phyloP scores from a whole-genome alignment of 2,329 filamentous ascomycete genomes.

The Pseudopithomyces maydicus region DNA sequence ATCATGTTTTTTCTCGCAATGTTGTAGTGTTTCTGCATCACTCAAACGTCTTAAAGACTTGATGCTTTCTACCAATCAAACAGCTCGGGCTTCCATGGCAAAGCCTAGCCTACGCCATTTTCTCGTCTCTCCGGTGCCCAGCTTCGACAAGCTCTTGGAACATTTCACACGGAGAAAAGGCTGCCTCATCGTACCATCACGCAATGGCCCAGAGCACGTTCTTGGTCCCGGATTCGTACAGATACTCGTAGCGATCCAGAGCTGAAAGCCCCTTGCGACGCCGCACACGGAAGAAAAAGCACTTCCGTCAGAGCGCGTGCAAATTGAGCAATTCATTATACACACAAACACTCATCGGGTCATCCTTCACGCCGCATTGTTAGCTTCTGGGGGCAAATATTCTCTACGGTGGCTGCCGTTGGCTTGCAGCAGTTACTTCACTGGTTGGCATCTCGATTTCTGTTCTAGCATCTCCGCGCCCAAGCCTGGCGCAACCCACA shows the following conservation, averaged over 20 bases:
- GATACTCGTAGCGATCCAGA: not conserved
- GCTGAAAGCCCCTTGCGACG: not conserved
- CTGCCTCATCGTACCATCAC: constrained; percentile 25
- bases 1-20: not conserved
- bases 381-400: constrained; percentile 6
- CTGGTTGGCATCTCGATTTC: constrained; percentile 4
- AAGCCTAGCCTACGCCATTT: constrained; percentile 19
- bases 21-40: constrained; percentile 5
- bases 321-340: constrained; percentile 10
- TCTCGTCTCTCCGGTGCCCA: constrained; percentile 26
- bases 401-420: constrained; percentile 6
- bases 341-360: not conserved
- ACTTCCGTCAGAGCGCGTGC: not conserved
- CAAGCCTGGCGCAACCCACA: constrained; percentile 4
- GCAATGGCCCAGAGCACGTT: constrained; percentile 17
- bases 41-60: not conserved
- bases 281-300: constrained; percentile 10
- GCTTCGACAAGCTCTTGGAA: constrained; percentile 35
- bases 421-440: constrained; percentile 6
- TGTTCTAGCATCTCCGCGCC: not conserved
- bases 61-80: constrained; percentile 14
- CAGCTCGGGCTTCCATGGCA: constrained; percentile 12
- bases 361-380: constrained; percentile 11
- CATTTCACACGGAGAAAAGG: constrained; percentile 21
- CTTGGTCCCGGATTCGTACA: constrained; percentile 9